These are phyloP conservation scores for Ajuga chamaepitys DNA, from an alignment of 257 asterid species.

Conservation along the genomic window DNA sequence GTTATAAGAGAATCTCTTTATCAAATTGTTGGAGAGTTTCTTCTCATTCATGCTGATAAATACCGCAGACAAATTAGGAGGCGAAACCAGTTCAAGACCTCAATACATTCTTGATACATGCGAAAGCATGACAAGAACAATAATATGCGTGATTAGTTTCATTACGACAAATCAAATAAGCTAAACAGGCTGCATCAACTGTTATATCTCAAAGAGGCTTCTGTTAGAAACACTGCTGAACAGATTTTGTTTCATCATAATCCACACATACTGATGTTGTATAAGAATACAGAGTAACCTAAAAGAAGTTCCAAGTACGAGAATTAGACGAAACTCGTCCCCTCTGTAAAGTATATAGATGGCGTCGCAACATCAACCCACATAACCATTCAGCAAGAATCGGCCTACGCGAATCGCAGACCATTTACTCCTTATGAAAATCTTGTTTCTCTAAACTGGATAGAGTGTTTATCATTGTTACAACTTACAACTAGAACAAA, in stretches of 20 bases:
- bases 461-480: background rate
- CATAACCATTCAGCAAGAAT: background rate
- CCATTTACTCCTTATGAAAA: background rate
- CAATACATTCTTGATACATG: background rate
- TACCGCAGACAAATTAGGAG: too few relatives aligned
- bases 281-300: background rate
- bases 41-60: background rate
- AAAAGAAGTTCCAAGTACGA: background rate
- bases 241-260: background rate
- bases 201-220: background rate
- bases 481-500: background rate
- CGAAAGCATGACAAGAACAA: background rate
- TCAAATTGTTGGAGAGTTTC: conserved; percentile 1
- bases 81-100: background rate
- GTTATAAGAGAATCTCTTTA: background rate
- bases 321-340: background rate
- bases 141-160: background rate
- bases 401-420: background rate
- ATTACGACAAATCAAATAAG: background rate
- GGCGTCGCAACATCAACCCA: background rate
- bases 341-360: background rate
- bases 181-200: background rate
- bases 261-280: background rate
- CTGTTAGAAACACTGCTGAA: background rate
- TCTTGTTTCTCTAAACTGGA: background rate